Evolutionary conservation across 2,329 filamentous ascomycete species (phyloP).

Genomic region (Venturiaceae sp.): DNA sequence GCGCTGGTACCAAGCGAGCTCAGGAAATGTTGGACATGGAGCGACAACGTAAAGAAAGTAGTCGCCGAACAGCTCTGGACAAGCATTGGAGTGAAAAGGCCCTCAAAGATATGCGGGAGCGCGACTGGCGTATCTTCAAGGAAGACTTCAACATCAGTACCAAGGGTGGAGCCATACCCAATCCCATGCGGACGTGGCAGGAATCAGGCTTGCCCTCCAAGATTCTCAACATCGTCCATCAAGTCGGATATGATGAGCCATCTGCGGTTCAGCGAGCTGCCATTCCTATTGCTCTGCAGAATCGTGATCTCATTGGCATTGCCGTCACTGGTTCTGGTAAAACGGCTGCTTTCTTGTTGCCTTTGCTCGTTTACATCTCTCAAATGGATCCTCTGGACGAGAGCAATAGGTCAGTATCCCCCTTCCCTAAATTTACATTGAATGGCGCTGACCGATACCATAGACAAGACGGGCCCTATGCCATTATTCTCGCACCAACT

Average conservation of each 20-base stretch:
- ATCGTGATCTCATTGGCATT: constrained; percentile 93
- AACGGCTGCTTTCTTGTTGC: constrained; percentile 88
- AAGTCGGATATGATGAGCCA: constrained; percentile 85
- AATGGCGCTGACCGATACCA: background rate
- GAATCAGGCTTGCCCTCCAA: constrained; percentile 73
- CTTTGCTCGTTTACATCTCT: constrained; percentile 87
- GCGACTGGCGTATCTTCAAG: constrained; percentile 99
- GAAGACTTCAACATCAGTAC: constrained; percentile 96
- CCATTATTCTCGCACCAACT: constrained; percentile 92
- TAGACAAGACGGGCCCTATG: constrained; percentile 92
- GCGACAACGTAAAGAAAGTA: constrained; percentile 62
- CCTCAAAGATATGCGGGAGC: constrained; percentile 86
- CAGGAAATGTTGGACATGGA: constrained; percentile 79
- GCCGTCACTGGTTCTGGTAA: constrained; percentile 98
- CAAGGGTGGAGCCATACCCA: constrained; percentile 83
- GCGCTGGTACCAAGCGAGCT: constrained; percentile 67
- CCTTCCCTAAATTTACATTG: background rate
- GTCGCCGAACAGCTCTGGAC: constrained; percentile 63
- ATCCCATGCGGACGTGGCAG: constrained; percentile 90
- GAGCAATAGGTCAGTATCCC: constrained; percentile 19
- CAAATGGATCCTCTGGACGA: constrained; percentile 79
- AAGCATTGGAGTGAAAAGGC: constrained; percentile 95
- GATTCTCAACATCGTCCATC: constrained; percentile 70
- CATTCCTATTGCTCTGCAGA: constrained; percentile 88
- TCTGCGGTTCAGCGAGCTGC: constrained; percentile 87